A percentile compares a stretch with the other conserved stretches of the same genome.
Evolutionary conservation across 1,284 basidiomycete species (phyloP).

Genomic region (Tremellales sp.): DNA sequence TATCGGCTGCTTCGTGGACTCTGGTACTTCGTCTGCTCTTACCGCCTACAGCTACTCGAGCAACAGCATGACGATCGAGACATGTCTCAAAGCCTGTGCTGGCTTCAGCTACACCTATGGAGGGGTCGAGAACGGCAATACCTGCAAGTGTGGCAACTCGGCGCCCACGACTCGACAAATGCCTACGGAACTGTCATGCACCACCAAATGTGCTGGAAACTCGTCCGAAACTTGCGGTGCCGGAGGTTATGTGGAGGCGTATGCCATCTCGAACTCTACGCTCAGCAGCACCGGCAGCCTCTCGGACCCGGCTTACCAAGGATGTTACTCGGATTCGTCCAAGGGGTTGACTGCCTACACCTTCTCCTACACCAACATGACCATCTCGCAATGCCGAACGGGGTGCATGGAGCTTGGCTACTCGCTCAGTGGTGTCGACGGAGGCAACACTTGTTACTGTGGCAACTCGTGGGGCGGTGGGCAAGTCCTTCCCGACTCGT

Average conservation of each 20-base stretch:
- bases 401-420: constrained; percentile 23
- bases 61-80: constrained; percentile 22
- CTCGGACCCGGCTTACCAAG: constrained; percentile 10
- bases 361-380: constrained; percentile 16
- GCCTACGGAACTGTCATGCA: constrained; percentile 13
- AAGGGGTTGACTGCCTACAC: constrained; percentile 19
- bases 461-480: constrained; percentile 5
- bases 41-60: constrained; percentile 18
- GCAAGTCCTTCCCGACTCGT: constrained; percentile 11
- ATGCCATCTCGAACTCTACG: constrained; percentile 12
- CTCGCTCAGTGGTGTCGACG: constrained; percentile 5
- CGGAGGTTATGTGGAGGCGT: constrained; percentile 11
- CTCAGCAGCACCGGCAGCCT: constrained; percentile 2
- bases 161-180: neutral
- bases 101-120: constrained; percentile 21
- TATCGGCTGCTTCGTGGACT: constrained; percentile 13
- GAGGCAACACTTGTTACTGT: constrained; percentile 5
- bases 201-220: constrained; percentile 26
- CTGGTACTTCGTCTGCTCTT: neutral
- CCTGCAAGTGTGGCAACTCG: constrained; percentile 10
- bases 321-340: constrained; percentile 17
- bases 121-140: constrained; percentile 16
- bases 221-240: constrained; percentile 26
- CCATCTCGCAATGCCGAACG: constrained; percentile 19
- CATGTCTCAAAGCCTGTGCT: constrained; percentile 28